Conservation (phyloP, 208 protist genomes). For the Leishmania arabica region DNA sequence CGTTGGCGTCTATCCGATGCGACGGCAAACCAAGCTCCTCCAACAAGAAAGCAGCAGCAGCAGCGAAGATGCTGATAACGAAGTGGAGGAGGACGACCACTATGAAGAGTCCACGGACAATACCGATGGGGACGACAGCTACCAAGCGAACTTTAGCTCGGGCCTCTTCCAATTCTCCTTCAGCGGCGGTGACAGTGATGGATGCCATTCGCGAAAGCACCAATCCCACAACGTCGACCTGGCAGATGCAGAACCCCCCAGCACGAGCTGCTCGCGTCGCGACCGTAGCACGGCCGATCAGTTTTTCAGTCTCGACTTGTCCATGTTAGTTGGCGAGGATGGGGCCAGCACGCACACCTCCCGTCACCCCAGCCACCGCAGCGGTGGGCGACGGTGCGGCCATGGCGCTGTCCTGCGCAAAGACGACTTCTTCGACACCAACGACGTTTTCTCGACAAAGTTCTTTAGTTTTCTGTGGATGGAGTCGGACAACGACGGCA, state of each 20-base stretch:
- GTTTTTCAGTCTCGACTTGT: slow-evolving; percentile 28
- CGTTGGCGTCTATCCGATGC: slow-evolving; percentile 27
- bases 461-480: slow-evolving; percentile 60
- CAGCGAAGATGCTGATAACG: not conserved
- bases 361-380: not conserved
- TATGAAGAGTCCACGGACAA: slow-evolving; percentile 15
- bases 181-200: not conserved
- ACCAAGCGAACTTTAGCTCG: not conserved
- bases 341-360: too few species aligned
- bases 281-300: slow-evolving; percentile 8
- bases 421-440: slow-evolving; percentile 43
- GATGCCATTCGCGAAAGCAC: not conserved
- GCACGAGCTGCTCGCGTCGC: not conserved
- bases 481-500: slow-evolving; percentile 14
- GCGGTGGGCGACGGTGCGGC: slow-evolving; percentile 9
- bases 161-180: not conserved
- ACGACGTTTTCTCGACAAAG: slow-evolving; percentile 58
- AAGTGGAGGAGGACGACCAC: not conserved
- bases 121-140: slow-evolving; percentile 8
- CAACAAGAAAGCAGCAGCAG: slow-evolving; percentile 12
- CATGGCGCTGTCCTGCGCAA: slow-evolving; percentile 29
- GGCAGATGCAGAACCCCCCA: not conserved
- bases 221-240: not conserved
- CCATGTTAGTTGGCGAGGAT: not conserved
- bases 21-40: slow-evolving; percentile 17